phyloP scores from a whole-genome alignment of 2,329 filamentous ascomycete genomes.

The Colletotrichum falcatum region DNA sequence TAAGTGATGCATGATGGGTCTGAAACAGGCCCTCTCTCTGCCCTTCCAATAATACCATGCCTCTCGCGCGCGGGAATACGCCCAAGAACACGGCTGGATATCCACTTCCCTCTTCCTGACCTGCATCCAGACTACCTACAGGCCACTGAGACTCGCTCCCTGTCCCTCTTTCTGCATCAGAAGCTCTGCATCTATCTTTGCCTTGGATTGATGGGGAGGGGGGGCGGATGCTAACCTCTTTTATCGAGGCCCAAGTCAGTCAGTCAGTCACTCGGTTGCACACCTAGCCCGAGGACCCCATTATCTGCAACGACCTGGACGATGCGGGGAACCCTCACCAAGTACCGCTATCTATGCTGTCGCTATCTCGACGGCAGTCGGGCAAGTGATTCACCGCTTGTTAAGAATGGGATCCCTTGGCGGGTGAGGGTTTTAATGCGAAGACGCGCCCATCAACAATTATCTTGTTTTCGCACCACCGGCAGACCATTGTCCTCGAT shows the following conservation, averaged over 20 bases:
- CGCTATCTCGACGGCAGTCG: not conserved
- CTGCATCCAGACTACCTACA: slow-evolving; percentile 1
- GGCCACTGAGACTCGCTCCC: slow-evolving; percentile 17
- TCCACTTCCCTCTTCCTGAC: slow-evolving; percentile 5
- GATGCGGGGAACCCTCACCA: slow-evolving; percentile 19
- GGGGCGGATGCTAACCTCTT: not conserved
- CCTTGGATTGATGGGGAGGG: not conserved
- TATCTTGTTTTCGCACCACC: not conserved
- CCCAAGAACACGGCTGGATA: slow-evolving; percentile 14
- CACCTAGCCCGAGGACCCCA: slow-evolving; percentile 26
- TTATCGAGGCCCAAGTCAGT: not conserved
- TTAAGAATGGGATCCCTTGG: slow-evolving; percentile 10
- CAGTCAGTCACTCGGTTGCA: slow-evolving; percentile 1
- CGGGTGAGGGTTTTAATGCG: not conserved
- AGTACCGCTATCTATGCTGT: slow-evolving; percentile 9
- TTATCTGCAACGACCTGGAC: slow-evolving; percentile 17
- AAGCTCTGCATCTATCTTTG: slow-evolving; percentile 33
- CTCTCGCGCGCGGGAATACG: slow-evolving; percentile 23
- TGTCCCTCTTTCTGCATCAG: slow-evolving; percentile 31
- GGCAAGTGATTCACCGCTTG: slow-evolving; percentile 22
- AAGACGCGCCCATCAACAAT: slow-evolving; percentile 3
- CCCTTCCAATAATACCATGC: slow-evolving; percentile 18
- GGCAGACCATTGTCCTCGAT: not conserved
- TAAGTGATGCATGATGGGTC: not conserved
- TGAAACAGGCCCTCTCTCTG: slow-evolving; percentile 15